Base-by-base conservation (phyloP, 2,329 filamentous ascomycete species). In the Ceratocystiopsis minuta region DNA sequence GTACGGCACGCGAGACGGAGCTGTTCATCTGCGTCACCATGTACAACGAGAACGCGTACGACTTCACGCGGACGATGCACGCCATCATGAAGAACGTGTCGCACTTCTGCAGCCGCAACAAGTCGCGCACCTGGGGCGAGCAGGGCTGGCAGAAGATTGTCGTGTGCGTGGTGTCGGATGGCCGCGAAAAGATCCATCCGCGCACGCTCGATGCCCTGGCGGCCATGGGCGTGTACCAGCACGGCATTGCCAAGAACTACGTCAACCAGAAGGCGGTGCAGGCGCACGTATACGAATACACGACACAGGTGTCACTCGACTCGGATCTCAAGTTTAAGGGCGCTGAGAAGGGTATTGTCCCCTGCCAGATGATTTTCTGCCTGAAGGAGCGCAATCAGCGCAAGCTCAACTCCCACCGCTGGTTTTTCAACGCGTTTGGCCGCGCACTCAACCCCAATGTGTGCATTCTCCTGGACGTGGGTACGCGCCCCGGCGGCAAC, bases 391-490 rank as follows among this genome's bases (percentile, higher is more conserved):
- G 90, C 65, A 98, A 98, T 58, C 75, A 81, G 56, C 92, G 94
- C 63, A 98, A 98, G 65, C 72, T 98, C 52, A 98, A 98, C 65
- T 95, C 87, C 1, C 90, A 98, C 60, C 77, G 90, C 44, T 98
- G 90, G 90, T 96, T 95, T 64, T 98, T 98, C 67, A 98, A 98
- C 56, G 90, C 90, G 0, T 94, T 98, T 55, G 92, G 90, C 28
- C 78, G 80, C 48, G 81, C 88, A 0, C 68, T 98, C 18, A 93
- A 88, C 50, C 90, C 90, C 0, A 98, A 98, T 50, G 82, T 98
- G 32, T 98, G 90, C 60, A 94, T 98, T 57, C 63, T 98, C 47
- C 78, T 98, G 14, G 90, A 98, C 58, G 92, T 98, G 12, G 92
- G 92, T 43, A 98, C 90, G 0, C 84, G 85, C 45, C 90, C 90